Evolutionary conservation across 306 rosid genomes (phyloP), one percentile per base, ranked within the genome.

Genomic region (Notholithocarpus densiflorus): DNA sequence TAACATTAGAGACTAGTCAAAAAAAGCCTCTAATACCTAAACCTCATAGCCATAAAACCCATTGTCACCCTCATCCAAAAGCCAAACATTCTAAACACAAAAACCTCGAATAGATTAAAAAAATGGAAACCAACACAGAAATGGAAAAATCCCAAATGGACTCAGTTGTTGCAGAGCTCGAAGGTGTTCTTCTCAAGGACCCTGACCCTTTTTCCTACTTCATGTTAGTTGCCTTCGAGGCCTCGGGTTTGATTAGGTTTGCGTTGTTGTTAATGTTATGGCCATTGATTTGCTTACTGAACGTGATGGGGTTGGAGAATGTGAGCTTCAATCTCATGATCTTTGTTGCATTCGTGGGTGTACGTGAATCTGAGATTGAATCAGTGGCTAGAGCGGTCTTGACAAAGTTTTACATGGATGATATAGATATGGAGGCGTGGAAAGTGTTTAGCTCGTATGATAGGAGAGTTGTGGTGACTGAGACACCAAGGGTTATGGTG

Each of bases 201-300:
- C 51, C 84, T 0, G 90, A 90, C 74, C 59, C 86, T 0, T 95
- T 93, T 84, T 87, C 96, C 9, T 95, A 91, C 88, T 93, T 91
- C 88, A 90, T 93, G 98, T 56, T 95, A 27, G 84, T 93, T 4
- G 93, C 99, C 14, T 95, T 93, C 20, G 99, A 95, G 75, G 90
- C 97, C 0, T 91, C 98, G 0, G 94, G 99, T 57, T 65, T 93
- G 88, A 48, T 95, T 72, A 92, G 99, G 6, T 95, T 95, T 60
- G 84, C 85, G 1, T 1, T 88, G 75, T 53, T 95, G 83, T 76
- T 95, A 14, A 8, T 82, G 9, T 55, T 84, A 17, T 93, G 98
- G 97, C 99, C 99, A 3, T 7, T 89, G 27, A 79, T 91, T 18
- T 74, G 72, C 26, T 26, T 91, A 4, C 74, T 93, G 6, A 78